A percentile compares a stretch with the other conserved stretches of the same genome.
These are phyloP conservation scores for Neofusicoccum kwambonambiense DNA, from an alignment of 2,329 filamentous ascomycete genomes.

Conservation along the genomic window DNA sequence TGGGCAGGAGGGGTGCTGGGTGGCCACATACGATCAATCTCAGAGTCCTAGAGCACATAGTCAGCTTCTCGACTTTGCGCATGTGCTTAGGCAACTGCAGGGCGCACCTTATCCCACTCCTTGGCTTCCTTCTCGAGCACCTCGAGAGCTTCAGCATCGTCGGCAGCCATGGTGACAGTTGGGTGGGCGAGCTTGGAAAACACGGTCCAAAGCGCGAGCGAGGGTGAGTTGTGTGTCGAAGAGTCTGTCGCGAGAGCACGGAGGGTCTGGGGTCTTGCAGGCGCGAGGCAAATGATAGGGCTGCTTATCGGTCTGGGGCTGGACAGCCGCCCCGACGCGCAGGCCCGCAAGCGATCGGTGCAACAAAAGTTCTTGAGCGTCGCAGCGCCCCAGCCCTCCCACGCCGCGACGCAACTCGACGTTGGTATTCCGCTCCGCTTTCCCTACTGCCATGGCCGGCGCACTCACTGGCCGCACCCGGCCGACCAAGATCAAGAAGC, in stretches of 20 bases:
- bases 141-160: constrained; percentile 59
- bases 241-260: background rate
- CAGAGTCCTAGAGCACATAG: constrained; percentile 66
- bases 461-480: constrained; percentile 42
- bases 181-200: background rate
- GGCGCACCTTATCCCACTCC: constrained; percentile 79
- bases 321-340: background rate
- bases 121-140: constrained; percentile 81
- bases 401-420: background rate
- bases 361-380: constrained; percentile 14
- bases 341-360: background rate
- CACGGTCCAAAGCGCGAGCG: background rate
- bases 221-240: background rate
- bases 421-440: background rate
- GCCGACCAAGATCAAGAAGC: constrained; percentile 58
- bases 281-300: constrained; percentile 3
- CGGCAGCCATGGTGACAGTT: constrained; percentile 47
- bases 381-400: background rate
- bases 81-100: background rate
- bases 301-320: constrained; percentile 7
- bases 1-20: background rate
- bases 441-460: constrained; percentile 22
- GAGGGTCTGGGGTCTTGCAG: background rate
- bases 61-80: background rate
- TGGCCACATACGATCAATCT: constrained; percentile 69